phyloP scores from a whole-genome alignment of 371 early-diverging fungal species.

The Mortierella sp. region DNA sequence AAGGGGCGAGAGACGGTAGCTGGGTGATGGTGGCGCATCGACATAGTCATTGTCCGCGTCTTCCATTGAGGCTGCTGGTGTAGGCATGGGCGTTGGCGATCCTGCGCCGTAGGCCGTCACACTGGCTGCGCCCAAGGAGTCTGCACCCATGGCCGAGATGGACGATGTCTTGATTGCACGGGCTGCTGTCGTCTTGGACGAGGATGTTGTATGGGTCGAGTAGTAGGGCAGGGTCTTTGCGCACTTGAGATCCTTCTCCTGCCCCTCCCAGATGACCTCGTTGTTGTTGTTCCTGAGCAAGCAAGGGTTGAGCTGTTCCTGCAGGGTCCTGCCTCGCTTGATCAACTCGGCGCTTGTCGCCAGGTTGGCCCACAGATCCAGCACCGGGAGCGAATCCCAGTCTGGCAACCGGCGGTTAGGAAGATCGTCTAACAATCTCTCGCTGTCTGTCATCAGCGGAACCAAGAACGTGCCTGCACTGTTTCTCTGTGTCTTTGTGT shows the following conservation, averaged over 20 bases:
- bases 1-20: constrained; percentile 28
- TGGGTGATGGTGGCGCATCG: constrained; percentile 18
- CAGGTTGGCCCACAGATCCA: constrained; percentile 70
- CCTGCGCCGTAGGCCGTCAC: constrained; percentile 4
- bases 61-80: constrained; percentile 17
- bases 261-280: constrained; percentile 55
- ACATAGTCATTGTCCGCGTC: constrained; percentile 8
- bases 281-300: constrained; percentile 49
- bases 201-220: constrained; percentile 52
- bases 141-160: constrained; percentile 30
- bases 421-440: constrained; percentile 63
- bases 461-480: constrained; percentile 65
- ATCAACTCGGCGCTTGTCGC: constrained; percentile 60
- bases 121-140: constrained; percentile 9
- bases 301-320: constrained; percentile 64
- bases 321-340: constrained; percentile 59
- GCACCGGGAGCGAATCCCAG: constrained; percentile 63
- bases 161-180: constrained; percentile 35
- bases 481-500: constrained; percentile 67
- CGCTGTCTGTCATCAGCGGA: constrained; percentile 71
- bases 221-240: constrained; percentile 54
- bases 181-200: constrained; percentile 42
- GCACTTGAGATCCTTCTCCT: constrained; percentile 55
- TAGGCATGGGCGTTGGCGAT: constrained; percentile 15
- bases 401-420: constrained; percentile 64